Evolutionary conservation across 441 rosid species (phyloP).

Genomic region (Euphorbia celastroides): DNA sequence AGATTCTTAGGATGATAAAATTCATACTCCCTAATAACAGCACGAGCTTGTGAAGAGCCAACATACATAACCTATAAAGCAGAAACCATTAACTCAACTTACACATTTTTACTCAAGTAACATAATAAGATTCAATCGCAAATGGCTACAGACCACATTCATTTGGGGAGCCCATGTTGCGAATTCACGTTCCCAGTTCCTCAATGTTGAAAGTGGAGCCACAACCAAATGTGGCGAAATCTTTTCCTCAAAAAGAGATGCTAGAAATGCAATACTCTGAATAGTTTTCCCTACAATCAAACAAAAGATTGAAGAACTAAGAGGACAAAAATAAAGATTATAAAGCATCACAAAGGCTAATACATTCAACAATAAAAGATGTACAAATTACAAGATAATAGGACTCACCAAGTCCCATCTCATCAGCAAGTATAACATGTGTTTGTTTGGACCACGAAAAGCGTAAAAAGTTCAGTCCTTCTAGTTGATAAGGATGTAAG

Average conservation of each 20-base stretch:
- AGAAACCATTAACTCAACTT: slow-evolving; percentile 11
- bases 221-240: slow-evolving; percentile 78
- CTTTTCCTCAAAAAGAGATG: slow-evolving; percentile 77
- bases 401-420: slow-evolving; percentile 93
- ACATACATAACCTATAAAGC: slow-evolving; percentile 85
- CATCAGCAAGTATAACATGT: slow-evolving; percentile 99
- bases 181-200: slow-evolving; percentile 98
- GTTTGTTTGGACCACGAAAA: slow-evolving; percentile 98
- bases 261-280: slow-evolving; percentile 97
- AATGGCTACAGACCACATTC: slow-evolving; percentile 75
- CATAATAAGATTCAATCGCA: slow-evolving; percentile 11
- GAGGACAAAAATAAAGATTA: slow-evolving; percentile 10
- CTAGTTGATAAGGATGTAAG: slow-evolving; percentile 95
- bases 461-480: slow-evolving; percentile 92
- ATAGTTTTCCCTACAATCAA: slow-evolving; percentile 82
- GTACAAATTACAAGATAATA: slow-evolving; percentile 14
- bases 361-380: not conserved
- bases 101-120: not conserved
- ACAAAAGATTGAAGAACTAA: slow-evolving; percentile 10
- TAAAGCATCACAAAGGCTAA: slow-evolving; percentile 14
- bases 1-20: slow-evolving; percentile 73
- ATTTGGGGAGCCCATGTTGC: slow-evolving; percentile 98
- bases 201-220: slow-evolving; percentile 97
- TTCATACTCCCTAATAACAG: slow-evolving; percentile 87
- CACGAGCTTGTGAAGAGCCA: slow-evolving; percentile 85